Base-by-base conservation (phyloP, 306 rosid genomes). In the Boehmeria nivea region DNA sequence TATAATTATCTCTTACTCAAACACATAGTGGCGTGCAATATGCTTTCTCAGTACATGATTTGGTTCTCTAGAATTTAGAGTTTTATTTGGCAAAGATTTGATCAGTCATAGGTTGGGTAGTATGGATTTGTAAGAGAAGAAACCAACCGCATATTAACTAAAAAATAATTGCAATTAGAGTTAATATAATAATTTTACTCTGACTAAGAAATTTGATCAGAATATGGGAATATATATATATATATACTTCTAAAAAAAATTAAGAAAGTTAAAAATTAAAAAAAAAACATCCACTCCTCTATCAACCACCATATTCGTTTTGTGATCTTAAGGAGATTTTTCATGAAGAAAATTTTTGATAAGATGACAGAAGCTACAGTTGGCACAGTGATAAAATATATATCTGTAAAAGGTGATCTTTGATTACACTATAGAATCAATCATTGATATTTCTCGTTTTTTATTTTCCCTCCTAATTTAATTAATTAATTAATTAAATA, bases 21-120 rank as follows among this genome's bases (percentile, higher is more conserved):
- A 69, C 53, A 52, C 16, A 40, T 25, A n/a, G 16, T 43, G 33
- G 68, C 53, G 38, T 48, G 40, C 57, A 43, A 53, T 44, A 40
- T 23, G 37, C 20, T 52, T 34, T 20, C 58, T 21, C 66, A 31
- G 1, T 67, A 78, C 37, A 66, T 39, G 51, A 64, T 69, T 75
- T 72, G 59, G 37, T 68, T 64, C 64, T 28, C 40, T 42, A 19
- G 46, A 61, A 55, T 59, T 60, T 31, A 66, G 59, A 44, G 54
- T 11, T 47, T 69, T 34, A 44, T 59, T 59, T 22, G 24, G 49
- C 70, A 39, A 64, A 34, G 78, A 74, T 71, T 74, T 76, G 78
- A 81, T 69, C 50, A 74, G 83, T 71, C 82, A 68, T 77, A 83
- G 74, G 71, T 72, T 80, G 65, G 64, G 68, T 45, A 23, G 34